phyloP scores from a whole-genome alignment of 2,329 filamentous ascomycete species.

The Tolypocladium endophyticum region DNA sequence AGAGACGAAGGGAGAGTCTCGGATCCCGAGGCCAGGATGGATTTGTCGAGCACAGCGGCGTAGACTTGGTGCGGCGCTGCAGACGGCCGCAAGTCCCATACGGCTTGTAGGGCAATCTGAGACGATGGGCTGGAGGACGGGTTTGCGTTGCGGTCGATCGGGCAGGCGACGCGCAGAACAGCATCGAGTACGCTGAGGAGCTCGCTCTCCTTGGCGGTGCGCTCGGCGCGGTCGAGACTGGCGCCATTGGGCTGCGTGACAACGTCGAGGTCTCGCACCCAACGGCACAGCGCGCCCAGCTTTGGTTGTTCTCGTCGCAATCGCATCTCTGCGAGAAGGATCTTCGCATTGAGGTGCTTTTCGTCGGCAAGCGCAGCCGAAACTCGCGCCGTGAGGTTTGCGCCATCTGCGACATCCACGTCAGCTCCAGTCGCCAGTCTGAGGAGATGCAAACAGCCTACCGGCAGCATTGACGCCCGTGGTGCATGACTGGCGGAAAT shows the following conservation, averaged over 20 bases:
- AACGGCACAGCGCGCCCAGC: conserved; percentile 58
- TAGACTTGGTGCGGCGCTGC: conserved; percentile 35
- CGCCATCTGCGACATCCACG: conserved; percentile 28
- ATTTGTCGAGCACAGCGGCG: conserved; percentile 47
- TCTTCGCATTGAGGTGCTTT: conserved; percentile 53
- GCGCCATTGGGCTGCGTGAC: conserved; percentile 43
- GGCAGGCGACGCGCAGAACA: conserved; percentile 52
- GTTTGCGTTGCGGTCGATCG: conserved; percentile 38
- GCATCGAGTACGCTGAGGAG: conserved; percentile 52
- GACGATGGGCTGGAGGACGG: conserved; percentile 18
- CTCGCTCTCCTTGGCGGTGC: conserved; percentile 38
- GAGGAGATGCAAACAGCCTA: conserved; percentile 10
- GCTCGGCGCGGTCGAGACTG: conserved; percentile 16
- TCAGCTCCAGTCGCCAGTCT: neutral
- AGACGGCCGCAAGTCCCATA: conserved; percentile 46
- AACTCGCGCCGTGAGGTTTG: conserved; percentile 56
- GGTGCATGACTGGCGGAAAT: conserved; percentile 58
- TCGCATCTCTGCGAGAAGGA: conserved; percentile 59
- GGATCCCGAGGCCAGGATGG: conserved; percentile 34
- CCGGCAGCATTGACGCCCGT: conserved; percentile 51
- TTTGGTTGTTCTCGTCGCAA: conserved; percentile 56
- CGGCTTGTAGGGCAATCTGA: conserved; percentile 47
- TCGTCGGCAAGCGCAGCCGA: conserved; percentile 55
- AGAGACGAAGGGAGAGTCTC: conserved; percentile 22
- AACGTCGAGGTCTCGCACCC: conserved; percentile 62